A percentile compares a stretch with the other conserved stretches of the same genome.
These are phyloP conservation scores for Paxillus ammoniavirescens DNA, from an alignment of 768 basidiomycete species.

Conservation along the genomic window DNA sequence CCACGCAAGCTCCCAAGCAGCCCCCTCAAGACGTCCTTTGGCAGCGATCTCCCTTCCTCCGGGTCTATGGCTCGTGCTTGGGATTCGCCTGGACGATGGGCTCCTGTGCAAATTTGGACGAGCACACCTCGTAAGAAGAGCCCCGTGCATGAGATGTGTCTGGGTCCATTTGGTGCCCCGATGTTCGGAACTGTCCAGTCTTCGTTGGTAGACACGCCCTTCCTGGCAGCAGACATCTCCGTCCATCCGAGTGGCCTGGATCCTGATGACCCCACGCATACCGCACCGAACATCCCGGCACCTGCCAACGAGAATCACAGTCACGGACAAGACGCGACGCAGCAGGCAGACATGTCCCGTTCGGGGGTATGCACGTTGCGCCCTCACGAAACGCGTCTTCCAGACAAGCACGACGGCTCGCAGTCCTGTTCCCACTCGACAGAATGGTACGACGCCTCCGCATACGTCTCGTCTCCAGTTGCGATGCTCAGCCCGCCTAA, in stretches of 20 bases:
- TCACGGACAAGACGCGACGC: neutral
- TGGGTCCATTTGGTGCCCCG: slow-evolving; percentile 1
- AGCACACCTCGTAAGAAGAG: slow-evolving; percentile 19
- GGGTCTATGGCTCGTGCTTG: slow-evolving; percentile 1
- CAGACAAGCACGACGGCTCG: slow-evolving; percentile 11
- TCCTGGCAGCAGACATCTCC: slow-evolving; percentile 2
- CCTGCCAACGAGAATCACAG: neutral
- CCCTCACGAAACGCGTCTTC: slow-evolving; percentile 12
- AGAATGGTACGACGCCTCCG: slow-evolving; percentile 16
- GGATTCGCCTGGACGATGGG: neutral
- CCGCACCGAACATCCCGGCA: neutral
- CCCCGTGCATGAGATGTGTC: neutral
- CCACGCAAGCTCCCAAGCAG: slow-evolving; percentile 11
- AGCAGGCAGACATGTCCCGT: slow-evolving; percentile 1
- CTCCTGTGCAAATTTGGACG: slow-evolving; percentile 21
- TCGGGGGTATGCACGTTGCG: slow-evolving; percentile 17
- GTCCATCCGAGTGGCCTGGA: neutral
- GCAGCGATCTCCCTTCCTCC: neutral
- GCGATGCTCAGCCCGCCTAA: slow-evolving; percentile 19
- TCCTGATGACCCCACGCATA: neutral
- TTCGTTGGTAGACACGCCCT: neutral
- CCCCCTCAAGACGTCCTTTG: slow-evolving; percentile 21
- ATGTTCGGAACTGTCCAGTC: neutral
- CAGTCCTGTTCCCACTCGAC: slow-evolving; percentile 2
- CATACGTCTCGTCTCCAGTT: slow-evolving; percentile 13